Evolutionary conservation across 441 rosid species (phyloP), one percentile per base, ranked within the genome.

Genomic region (Corymbia calophylla): DNA sequence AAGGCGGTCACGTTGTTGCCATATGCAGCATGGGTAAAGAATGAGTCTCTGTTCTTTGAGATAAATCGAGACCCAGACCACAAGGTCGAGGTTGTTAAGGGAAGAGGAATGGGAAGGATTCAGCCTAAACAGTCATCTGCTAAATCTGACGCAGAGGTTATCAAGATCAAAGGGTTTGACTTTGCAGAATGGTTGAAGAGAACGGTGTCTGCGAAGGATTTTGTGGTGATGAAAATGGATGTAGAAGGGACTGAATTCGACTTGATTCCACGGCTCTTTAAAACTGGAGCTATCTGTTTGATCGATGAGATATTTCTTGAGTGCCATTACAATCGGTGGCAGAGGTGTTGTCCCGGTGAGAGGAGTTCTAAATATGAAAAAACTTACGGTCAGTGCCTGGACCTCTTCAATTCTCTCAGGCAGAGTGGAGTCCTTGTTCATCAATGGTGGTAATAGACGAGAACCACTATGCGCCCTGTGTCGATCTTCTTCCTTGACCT

Each of bases 161-260:
- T 96, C 86, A 91, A 88, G 93, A 96, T 98, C 88, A 93, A 94
- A 88, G 99, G 99, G 91, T 96, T 97, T 88, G 99, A 97, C 95
- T 98, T 98, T 54, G 99, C 98, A 0, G 94, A 94, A 86, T 98
- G 99, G 99, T 89, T 98, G 94, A 96, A 96, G 96, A 95, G 92
- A 29, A 96, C 94, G 0, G 98, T 97, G 87, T 93, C 91, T 3
- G 95, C 92, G 54, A 95, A 93, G 93, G 99, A 98, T 92, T 98
- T 93, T 89, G 98, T 98, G 90, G 98, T 97, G 94, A 96, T 98
- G 98, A 98, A 98, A 94, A 98, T 98, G 99, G 99, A 98, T 85
- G 98, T 98, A 32, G 99, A 97, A 94, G 99, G 99, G 88, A 96
- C 99, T 19, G 99, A 98, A 89, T 97, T 98, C 84, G 96, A 97